A percentile compares a stretch with the other conserved stretches of the same genome.
Conservation (phyloP, 176 grass and related monocot species). For the Avena atlantica region DNA sequence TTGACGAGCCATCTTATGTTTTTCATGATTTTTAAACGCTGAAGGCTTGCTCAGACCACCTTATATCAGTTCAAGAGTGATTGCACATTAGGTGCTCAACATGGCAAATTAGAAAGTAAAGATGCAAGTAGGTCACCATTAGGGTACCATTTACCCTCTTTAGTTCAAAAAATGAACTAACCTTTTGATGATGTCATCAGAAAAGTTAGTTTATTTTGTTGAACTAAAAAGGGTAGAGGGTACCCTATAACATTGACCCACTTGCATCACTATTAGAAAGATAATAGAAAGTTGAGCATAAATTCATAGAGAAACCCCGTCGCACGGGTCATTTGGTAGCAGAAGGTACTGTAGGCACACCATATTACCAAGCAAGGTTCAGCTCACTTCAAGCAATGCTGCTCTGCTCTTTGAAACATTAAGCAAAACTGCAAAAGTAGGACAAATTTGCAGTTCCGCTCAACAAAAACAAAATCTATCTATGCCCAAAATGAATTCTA, state of each 20-base stretch:
- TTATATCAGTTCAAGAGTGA: constrained; percentile 13
- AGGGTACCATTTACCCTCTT: no score
- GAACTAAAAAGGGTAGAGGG: no score
- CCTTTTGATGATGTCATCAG: no score
- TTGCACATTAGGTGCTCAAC: background rate
- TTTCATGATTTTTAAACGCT: constrained; percentile 9
- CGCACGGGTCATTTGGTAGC: constrained; percentile 28
- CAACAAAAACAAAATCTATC: background rate
- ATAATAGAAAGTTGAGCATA: constrained; percentile 5
- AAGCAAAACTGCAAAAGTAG: constrained; percentile 30
- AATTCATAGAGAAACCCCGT: background rate
- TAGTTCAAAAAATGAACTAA: no score
- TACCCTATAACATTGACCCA: no score
- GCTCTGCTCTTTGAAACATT: constrained; percentile 18
- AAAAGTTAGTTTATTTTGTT: no score
- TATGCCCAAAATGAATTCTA: constrained; percentile 14
- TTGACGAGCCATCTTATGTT: background rate
- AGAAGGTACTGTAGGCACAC: background rate
- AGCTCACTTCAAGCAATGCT: constrained; percentile 22
- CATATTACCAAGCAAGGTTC: constrained; percentile 34
- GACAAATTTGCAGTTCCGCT: background rate
- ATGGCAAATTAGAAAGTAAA: background rate
- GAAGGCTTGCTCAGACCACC: constrained; percentile 21
- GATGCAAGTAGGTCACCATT: no score
- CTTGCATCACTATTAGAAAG: background rate